A percentile compares a stretch with the other conserved stretches of the same genome.
Conservation (phyloP, 2,329 filamentous ascomycete species). For the Colletotrichum simmondsii region DNA sequence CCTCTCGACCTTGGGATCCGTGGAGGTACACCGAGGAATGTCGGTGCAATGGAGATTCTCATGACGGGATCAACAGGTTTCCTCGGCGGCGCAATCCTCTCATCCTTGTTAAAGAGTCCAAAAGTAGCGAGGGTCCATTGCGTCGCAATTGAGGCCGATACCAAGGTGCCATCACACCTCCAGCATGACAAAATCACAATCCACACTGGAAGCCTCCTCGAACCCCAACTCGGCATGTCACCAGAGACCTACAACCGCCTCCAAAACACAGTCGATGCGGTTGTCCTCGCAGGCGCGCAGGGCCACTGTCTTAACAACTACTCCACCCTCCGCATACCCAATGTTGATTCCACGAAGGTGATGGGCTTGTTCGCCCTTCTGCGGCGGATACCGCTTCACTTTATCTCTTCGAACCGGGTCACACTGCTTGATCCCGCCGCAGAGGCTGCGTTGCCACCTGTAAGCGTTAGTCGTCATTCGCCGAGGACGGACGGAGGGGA, state of each 20-base stretch:
- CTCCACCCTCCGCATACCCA: too few relatives aligned
- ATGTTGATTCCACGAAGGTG: too few relatives aligned
- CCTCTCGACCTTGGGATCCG: background rate
- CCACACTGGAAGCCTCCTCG: conserved; percentile 22
- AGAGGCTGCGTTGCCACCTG: too few relatives aligned
- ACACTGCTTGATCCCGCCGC: too few relatives aligned
- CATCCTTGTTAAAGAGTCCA: conserved; percentile 8
- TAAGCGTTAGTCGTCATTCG: too few relatives aligned
- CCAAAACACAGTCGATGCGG: too few relatives aligned
- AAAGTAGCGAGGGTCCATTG: conserved; percentile 31
- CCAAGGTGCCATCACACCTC: background rate
- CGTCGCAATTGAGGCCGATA: conserved; percentile 24
- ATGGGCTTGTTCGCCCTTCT: too few relatives aligned
- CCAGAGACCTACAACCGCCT: background rate
- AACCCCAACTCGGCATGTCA: conserved; percentile 25
- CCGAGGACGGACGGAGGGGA: too few relatives aligned
- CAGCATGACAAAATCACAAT: conserved; percentile 7
- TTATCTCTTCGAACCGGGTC: too few relatives aligned
- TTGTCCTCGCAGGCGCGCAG: too few relatives aligned
- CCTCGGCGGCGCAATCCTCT: conserved; percentile 35
- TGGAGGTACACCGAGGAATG: background rate
- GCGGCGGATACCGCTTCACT: too few relatives aligned
- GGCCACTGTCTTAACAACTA: too few relatives aligned
- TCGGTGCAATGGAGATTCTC: conserved; percentile 18
- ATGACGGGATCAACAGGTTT: conserved; percentile 34